These are phyloP conservation scores for Didymella exigua DNA, from an alignment of 2,329 filamentous ascomycete genomes.

Conservation along the genomic window DNA sequence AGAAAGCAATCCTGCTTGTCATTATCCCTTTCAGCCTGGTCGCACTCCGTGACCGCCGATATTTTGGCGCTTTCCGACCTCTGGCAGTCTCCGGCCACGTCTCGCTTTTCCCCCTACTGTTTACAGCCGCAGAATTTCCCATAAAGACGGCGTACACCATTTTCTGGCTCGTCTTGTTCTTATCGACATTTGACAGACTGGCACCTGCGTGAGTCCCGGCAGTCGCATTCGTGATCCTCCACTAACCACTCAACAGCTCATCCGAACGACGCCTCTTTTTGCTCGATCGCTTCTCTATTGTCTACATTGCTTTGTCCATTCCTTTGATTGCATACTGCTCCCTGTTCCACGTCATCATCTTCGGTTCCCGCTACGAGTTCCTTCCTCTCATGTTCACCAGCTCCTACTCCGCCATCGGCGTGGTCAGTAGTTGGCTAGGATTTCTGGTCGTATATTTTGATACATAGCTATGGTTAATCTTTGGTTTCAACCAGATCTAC, in stretches of 20 bases:
- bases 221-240: not conserved
- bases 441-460: constrained; percentile 90
- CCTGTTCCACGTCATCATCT: constrained; percentile 79
- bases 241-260: constrained; percentile 23
- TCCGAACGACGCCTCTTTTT: constrained; percentile 71
- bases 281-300: constrained; percentile 84
- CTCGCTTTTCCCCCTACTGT: constrained; percentile 90
- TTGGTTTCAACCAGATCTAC: not conserved
- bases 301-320: constrained; percentile 89
- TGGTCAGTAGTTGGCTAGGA: constrained; percentile 92
- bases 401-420: constrained; percentile 91
- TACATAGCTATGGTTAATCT: constrained; percentile 21
- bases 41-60: constrained; percentile 85
- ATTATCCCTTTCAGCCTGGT: constrained; percentile 95
- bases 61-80: constrained; percentile 89
- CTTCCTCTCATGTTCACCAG: constrained; percentile 96
- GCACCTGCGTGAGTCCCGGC: constrained; percentile 70
- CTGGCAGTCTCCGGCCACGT: constrained; percentile 93
- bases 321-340: constrained; percentile 90
- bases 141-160: constrained; percentile 93
- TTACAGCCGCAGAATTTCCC: constrained; percentile 89
- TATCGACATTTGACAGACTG: constrained; percentile 84
- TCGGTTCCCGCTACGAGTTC: constrained; percentile 84
- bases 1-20: constrained; percentile 93
- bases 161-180: constrained; percentile 85